These are phyloP conservation scores for Insectozyma bohioensis DNA, from an alignment of 1,139 yeast species.

Conservation along the genomic window DNA sequence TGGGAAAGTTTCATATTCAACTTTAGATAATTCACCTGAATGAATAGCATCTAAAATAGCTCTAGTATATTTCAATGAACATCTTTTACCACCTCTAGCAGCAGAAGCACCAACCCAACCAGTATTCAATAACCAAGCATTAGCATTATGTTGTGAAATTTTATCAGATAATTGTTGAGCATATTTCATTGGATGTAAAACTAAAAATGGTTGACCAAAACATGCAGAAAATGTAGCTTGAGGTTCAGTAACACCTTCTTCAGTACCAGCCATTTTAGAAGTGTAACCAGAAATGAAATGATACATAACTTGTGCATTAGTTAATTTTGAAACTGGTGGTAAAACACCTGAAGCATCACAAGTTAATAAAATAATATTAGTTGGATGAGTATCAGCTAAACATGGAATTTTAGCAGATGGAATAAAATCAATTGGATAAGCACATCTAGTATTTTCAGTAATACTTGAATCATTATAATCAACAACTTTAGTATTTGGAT, in stretches of 20 bases:
- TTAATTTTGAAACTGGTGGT: slow-evolving; percentile 93
- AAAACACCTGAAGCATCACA: slow-evolving; percentile 98
- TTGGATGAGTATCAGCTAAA: slow-evolving; percentile 85
- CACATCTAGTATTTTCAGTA: slow-evolving; percentile 98
- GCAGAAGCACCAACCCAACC: slow-evolving; percentile 98
- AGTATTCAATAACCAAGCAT: slow-evolving; percentile 96
- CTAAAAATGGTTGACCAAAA: slow-evolving; percentile 99
- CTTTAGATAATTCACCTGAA: slow-evolving; percentile 81
- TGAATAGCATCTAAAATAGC: slow-evolving; percentile 95
- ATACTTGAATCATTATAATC: slow-evolving; percentile 80
- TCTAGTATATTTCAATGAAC: slow-evolving; percentile 97
- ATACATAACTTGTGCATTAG: slow-evolving; percentile 97
- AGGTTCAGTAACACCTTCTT: slow-evolving; percentile 98
- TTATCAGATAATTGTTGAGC: slow-evolving; percentile 96
- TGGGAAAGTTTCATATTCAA: slow-evolving; percentile 80
- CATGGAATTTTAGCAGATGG: slow-evolving; percentile 97
- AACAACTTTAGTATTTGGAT: slow-evolving; percentile 74
- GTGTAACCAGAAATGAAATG: slow-evolving; percentile 98
- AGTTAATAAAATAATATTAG: slow-evolving; percentile 87
- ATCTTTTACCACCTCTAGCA: slow-evolving; percentile 92
- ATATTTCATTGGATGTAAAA: slow-evolving; percentile 96
- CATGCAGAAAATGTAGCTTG: slow-evolving; percentile 98
- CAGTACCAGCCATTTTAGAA: slow-evolving; percentile 99
- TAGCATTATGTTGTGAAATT: slow-evolving; percentile 83
- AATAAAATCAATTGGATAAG: slow-evolving; percentile 96